Evolutionary conservation across 2,329 filamentous ascomycete genomes (phyloP), one percentile per base, ranked within the genome.

Genomic region (Nigrospora osmanthi): DNA sequence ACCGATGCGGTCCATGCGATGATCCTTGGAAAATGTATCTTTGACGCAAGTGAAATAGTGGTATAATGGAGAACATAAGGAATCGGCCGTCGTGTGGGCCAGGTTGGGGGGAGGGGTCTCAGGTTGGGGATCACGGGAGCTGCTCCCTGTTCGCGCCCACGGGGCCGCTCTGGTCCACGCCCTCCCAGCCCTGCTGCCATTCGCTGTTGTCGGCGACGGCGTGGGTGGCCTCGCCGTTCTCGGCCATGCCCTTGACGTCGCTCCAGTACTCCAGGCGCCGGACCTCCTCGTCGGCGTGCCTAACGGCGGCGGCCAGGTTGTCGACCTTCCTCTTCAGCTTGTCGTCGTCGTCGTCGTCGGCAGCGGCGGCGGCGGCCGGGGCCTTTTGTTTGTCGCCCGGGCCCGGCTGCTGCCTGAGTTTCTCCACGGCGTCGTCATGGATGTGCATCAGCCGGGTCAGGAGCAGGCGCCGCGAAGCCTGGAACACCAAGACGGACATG

Each of bases 401-500:
- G n/a, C n/a, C n/a, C n/a, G 34, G 14, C 39, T 23, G 14, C 46
- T 68, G 63, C 46, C 75, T 64, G 14, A 72, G 69, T 50, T 78
- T 70, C 31, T 69, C 65, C 46, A 71, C 64, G 19, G 73, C 61
- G 51, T 74, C 67, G 40, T 86, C 75, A 51, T 85, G 73, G 12
- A 78, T 71, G n/a, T 78, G 67, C 54, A 81, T 81, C 39, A 98
- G 69, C 42, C 81, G 78, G 15, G 79, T 73, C 14, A 96, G 72
- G 4, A 97, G 73, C 46, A 89, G 80, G 49, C 84, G 80, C 19
- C 90, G 79, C 3, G 90, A 95, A 15, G 84, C 83, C 62, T 97
- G 91, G 60, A 95, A 98, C 16, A 98, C 74, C 57, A 97, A 87
- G 47, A 86, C 73, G 1, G 80, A 73, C 89, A 95, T 90, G 53